These are phyloP conservation scores for Myxozyma monticola DNA, from an alignment of 805 yeast genomes.

Conservation along the genomic window DNA sequence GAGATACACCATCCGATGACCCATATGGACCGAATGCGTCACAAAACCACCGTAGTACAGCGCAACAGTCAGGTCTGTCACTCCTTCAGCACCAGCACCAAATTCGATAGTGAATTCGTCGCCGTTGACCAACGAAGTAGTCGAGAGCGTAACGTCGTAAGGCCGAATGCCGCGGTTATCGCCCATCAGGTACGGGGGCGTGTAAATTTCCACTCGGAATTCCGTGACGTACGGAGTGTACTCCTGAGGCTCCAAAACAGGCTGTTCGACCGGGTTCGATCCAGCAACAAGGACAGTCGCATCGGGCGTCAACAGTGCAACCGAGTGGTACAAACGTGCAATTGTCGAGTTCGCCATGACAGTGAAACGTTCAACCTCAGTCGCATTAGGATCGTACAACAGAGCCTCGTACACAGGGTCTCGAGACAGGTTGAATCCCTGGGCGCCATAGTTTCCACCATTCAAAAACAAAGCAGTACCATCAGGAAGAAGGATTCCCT, in stretches of 20 bases:
- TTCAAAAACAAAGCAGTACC: slow-evolving; percentile 24
- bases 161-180: slow-evolving; percentile 21
- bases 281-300: slow-evolving; percentile 26
- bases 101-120: slow-evolving; percentile 13
- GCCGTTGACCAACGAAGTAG: slow-evolving; percentile 8
- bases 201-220: slow-evolving; percentile 26
- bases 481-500: slow-evolving; percentile 24
- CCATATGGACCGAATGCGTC: slow-evolving; percentile 28
- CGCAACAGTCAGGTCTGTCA: slow-evolving; percentile 9
- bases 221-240: slow-evolving; percentile 28
- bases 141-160: slow-evolving; percentile 5
- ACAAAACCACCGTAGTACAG: slow-evolving; percentile 27
- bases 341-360: slow-evolving; percentile 23
- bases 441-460: slow-evolving; percentile 24
- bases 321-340: slow-evolving; percentile 27
- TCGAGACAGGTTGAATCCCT: slow-evolving; percentile 25
- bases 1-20: slow-evolving; percentile 25
- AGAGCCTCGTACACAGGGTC: slow-evolving; percentile 23
- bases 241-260: slow-evolving; percentile 17
- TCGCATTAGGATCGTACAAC: slow-evolving; percentile 12
- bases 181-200: slow-evolving; percentile 28
- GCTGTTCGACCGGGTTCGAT: slow-evolving; percentile 28
- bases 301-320: slow-evolving; percentile 21
- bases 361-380: slow-evolving; percentile 13
- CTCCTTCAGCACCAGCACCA: slow-evolving; percentile 2